Conservation (phyloP, 805 yeast species). For the Pichia californica region DNA sequence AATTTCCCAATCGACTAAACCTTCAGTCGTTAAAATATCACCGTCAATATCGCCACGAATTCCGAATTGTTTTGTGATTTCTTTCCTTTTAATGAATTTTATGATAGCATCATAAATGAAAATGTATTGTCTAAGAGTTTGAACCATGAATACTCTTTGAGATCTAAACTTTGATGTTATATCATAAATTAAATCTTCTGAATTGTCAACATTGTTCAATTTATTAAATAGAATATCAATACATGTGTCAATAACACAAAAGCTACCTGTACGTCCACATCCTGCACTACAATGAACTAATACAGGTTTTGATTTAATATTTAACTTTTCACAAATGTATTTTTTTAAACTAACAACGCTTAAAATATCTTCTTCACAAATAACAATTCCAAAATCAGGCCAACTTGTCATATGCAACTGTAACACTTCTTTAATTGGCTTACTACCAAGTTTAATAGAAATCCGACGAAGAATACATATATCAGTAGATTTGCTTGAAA, state of each 20-base stretch:
- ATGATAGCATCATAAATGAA: constrained; percentile 41
- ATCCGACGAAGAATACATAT: constrained; percentile 38
- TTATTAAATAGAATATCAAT: constrained; percentile 28
- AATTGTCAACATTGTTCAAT: constrained; percentile 11
- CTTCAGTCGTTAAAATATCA: constrained; percentile 6
- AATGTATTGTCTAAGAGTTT: constrained; percentile 47
- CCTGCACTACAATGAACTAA: constrained; percentile 95
- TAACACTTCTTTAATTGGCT: constrained; percentile 39
- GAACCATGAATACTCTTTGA: constrained; percentile 55
- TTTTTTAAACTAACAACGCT: constrained; percentile 40
- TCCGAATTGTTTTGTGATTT: not conserved
- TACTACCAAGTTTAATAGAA: constrained; percentile 30
- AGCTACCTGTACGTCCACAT: constrained; percentile 93
- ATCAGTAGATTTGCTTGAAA: constrained; percentile 18
- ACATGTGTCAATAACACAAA: constrained; percentile 62
- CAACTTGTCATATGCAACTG: constrained; percentile 78
- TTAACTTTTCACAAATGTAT: constrained; percentile 15
- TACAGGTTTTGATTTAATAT: constrained; percentile 36
- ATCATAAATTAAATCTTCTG: constrained; percentile 37
- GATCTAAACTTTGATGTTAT: constrained; percentile 42
- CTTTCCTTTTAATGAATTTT: constrained; percentile 21
- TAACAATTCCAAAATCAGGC: constrained; percentile 74
- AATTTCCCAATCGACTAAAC: constrained; percentile 15
- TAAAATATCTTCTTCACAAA: constrained; percentile 51
- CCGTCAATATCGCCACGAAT: not conserved